Conservation (phyloP, 345 rosid genomes). For the Salix caprea region DNA sequence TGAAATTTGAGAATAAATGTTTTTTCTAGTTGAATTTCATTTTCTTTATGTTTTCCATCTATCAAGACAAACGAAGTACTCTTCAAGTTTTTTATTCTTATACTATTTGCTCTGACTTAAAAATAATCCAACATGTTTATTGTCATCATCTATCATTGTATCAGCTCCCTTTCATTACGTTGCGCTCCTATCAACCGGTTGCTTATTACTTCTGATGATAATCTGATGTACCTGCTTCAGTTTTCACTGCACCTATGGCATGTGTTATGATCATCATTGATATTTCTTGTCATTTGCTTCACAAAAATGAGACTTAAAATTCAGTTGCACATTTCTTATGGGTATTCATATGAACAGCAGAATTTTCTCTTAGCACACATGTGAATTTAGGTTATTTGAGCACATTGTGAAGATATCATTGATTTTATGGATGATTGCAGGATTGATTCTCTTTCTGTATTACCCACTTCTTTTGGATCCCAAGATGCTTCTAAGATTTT, state of each 20-base stretch:
- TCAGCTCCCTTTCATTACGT: too few species aligned
- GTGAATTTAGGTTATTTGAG: background rate
- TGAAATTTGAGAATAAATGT: background rate
- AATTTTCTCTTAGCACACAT: background rate
- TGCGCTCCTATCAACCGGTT: too few species aligned
- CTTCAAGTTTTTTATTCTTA: background rate
- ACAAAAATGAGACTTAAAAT: background rate
- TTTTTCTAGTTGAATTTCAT: background rate
- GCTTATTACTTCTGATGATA: too few species aligned
- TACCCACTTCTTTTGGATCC: constrained; percentile 60
- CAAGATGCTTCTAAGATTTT: constrained; percentile 78
- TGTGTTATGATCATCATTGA: too few species aligned
- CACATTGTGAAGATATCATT: background rate
- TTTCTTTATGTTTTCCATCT: background rate
- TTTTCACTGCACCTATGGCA: too few species aligned
- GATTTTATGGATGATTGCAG: constrained; percentile 45
- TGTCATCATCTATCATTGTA: too few species aligned
- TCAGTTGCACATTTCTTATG: background rate
- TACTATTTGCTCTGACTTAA: too few species aligned
- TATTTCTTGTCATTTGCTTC: too few species aligned
- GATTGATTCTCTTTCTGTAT: constrained; percentile 82
- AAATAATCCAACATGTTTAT: too few species aligned
- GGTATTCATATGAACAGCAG: background rate
- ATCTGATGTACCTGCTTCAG: too few species aligned
- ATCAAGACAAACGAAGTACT: background rate